Conservation (phyloP, 2,329 filamentous ascomycete species). For the Pezicula neosporulosa region DNA sequence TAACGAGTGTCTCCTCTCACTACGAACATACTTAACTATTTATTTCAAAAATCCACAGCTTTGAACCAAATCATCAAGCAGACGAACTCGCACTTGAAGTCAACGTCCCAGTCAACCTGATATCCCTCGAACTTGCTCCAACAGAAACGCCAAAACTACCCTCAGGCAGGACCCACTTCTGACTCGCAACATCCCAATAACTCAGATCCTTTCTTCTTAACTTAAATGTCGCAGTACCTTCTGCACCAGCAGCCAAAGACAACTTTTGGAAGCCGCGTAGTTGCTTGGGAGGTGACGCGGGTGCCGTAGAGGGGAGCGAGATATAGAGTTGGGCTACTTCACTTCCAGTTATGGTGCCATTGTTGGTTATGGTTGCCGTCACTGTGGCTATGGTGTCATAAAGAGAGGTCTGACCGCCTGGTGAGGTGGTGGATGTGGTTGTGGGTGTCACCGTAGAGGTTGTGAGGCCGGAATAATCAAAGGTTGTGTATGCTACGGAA, state of each 20-base stretch:
- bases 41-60: too few species aligned
- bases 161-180: constrained; percentile 50
- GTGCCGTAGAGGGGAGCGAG: constrained; percentile 32
- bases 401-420: constrained; percentile 53
- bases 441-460: constrained; percentile 9
- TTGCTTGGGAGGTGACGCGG: constrained; percentile 47
- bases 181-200: constrained; percentile 56
- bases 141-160: constrained; percentile 18
- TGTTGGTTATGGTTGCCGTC: constrained; percentile 59
- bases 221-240: constrained; percentile 39
- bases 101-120: constrained; percentile 15
- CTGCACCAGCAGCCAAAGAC: constrained; percentile 41
- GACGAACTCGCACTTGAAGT: neutral
- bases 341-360: constrained; percentile 46
- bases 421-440: constrained; percentile 1
- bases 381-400: constrained; percentile 61
- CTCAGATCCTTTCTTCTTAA: constrained; percentile 44
- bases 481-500: constrained; percentile 45
- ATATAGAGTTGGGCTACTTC: constrained; percentile 50
- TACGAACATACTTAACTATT: too few species aligned
- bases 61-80: neutral
- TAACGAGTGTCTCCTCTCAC: too few species aligned
- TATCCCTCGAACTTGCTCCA: constrained; percentile 22
- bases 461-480: constrained; percentile 28
- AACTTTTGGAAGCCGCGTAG: constrained; percentile 63